These are phyloP conservation scores for Rhizoctonia solani DNA, from an alignment of 1,284 basidiomycete genomes.

Conservation along the genomic window DNA sequence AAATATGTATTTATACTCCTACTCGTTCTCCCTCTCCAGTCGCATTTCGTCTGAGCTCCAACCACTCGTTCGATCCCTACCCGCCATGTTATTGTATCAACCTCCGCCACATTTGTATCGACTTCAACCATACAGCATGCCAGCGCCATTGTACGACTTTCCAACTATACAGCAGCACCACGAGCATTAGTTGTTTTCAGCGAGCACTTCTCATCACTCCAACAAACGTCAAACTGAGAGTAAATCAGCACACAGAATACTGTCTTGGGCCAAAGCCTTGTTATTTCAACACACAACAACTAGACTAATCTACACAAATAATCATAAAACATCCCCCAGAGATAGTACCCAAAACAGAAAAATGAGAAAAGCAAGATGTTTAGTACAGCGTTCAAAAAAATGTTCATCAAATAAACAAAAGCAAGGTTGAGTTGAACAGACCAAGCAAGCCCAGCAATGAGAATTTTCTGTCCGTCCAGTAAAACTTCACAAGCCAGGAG, in stretches of 20 bases:
- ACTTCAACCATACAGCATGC: background rate
- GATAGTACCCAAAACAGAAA: background rate
- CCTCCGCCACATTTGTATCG: slow-evolving; percentile 10
- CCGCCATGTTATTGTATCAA: background rate
- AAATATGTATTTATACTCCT: slow-evolving; percentile 23
- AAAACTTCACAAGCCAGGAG: no score
- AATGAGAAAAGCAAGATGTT: background rate
- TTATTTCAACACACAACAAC: slow-evolving; percentile 27
- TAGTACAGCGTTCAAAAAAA: no score
- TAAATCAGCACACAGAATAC: no score
- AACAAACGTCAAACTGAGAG: no score
- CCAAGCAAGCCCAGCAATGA: no score
- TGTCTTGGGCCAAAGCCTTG: background rate
- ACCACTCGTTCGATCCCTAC: no score
- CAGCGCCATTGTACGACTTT: background rate
- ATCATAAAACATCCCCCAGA: background rate
- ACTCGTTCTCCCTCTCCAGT: background rate
- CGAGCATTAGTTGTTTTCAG: slow-evolving; percentile 5
- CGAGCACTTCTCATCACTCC: no score
- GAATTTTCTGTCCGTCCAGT: no score
- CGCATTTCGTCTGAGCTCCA: no score
- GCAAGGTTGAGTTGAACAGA: no score
- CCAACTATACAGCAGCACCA: no score
- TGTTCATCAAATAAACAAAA: no score
- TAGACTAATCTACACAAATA: background rate